These are phyloP conservation scores for Pistacia vera DNA, from an alignment of 345 rosid species.

Conservation along the genomic window DNA sequence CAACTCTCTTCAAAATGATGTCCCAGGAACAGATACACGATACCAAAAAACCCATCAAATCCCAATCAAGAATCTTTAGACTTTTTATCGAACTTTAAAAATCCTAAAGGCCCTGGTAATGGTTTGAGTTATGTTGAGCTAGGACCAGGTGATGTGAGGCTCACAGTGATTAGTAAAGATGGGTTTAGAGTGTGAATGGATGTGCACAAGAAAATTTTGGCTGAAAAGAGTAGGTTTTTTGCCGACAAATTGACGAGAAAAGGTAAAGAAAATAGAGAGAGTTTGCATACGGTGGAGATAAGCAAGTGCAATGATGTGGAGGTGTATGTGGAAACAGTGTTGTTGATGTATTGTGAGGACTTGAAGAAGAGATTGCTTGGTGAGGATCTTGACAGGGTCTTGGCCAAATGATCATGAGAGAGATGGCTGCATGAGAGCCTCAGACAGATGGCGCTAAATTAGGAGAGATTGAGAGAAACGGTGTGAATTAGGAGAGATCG, in stretches of 20 bases:
- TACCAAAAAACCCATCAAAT: slow-evolving; percentile 41
- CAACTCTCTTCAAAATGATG: too few relatives aligned
- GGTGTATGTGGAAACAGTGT: slow-evolving; percentile 83
- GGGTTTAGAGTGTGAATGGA: too few relatives aligned
- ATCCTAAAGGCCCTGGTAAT: slow-evolving; percentile 16
- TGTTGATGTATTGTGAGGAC: slow-evolving; percentile 85
- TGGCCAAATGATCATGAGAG: too few relatives aligned
- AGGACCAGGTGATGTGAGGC: too few relatives aligned
- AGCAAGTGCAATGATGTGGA: slow-evolving; percentile 92
- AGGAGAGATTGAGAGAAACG: too few relatives aligned
- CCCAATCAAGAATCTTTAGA: slow-evolving; percentile 58
- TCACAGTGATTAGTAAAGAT: too few relatives aligned
- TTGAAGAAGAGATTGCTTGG: slow-evolving; percentile 68
- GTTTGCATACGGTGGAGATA: slow-evolving; percentile 81
- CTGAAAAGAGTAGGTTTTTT: slow-evolving; percentile 79
- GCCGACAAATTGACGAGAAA: slow-evolving; percentile 65
- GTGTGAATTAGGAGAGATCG: too few relatives aligned
- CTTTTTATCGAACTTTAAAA: slow-evolving; percentile 63
- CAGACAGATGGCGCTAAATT: too few relatives aligned
- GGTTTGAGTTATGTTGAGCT: too few relatives aligned
- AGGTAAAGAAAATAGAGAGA: slow-evolving; percentile 39
- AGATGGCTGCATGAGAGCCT: too few relatives aligned
- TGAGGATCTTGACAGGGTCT: too few relatives aligned
- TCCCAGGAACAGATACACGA: slow-evolving; percentile 72
- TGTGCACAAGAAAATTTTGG: too few relatives aligned